phyloP scores from a whole-genome alignment of 164 flowering plant species.

The Stephania japonica region DNA sequence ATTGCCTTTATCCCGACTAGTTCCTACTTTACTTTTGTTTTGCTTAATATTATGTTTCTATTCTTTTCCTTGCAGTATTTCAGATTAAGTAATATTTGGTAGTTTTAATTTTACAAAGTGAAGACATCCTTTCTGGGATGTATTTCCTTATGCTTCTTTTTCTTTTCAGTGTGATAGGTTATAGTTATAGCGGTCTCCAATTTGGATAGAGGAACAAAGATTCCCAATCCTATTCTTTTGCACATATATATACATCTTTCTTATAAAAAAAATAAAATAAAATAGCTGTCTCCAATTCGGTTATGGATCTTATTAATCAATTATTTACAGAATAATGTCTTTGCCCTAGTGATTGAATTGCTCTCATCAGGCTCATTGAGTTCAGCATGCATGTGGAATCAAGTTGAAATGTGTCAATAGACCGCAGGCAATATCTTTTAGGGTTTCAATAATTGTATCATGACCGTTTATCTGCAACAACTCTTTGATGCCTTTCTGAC shows the following conservation, averaged over 20 bases:
- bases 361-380: slow-evolving; percentile 10
- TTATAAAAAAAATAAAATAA: too few relatives aligned
- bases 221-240: too few relatives aligned
- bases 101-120: background rate
- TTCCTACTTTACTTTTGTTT: background rate
- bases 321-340: background rate
- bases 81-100: background rate
- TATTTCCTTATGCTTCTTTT: slow-evolving; percentile 2
- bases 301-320: slow-evolving; percentile 4
- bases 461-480: background rate
- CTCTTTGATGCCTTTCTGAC: background rate
- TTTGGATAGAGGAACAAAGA: too few relatives aligned
- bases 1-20: background rate
- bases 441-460: slow-evolving; percentile 6
- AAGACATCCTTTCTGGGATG: background rate
- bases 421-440: slow-evolving; percentile 5
- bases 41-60: background rate
- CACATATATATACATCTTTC: too few relatives aligned
- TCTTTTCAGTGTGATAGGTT: background rate
- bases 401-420: slow-evolving; percentile 7
- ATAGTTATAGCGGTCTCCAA: background rate
- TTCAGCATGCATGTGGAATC: slow-evolving; percentile 9
- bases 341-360: slow-evolving; percentile 9
- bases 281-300: slow-evolving; percentile 3
- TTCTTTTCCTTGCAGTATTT: background rate